Percentiles rank a stretch among this genome's conserved stretches.
Evolutionary conservation across 164 flowering plant species (phyloP).

Genomic region (Dillenia suffruticosa): DNA sequence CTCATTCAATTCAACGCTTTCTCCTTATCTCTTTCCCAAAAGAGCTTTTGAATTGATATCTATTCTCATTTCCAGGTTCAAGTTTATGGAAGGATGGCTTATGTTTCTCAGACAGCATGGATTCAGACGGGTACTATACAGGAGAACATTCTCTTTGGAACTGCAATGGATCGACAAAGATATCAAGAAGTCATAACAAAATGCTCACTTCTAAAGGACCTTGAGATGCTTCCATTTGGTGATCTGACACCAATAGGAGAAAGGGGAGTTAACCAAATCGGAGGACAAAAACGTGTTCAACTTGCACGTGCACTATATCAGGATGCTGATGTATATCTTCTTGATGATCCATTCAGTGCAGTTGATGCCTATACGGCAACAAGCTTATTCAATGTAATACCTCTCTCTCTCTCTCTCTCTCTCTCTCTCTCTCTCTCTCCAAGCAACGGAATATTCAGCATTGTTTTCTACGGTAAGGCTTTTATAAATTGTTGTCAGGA

Average conservation of each 20-base stretch:
- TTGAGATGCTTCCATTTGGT: conserved; percentile 68
- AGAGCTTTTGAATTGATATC: no score
- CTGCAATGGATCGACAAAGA: conserved; percentile 41
- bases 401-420: background rate
- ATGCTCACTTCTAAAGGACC: conserved; percentile 70
- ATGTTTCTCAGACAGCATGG: conserved; percentile 89
- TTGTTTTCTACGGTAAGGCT: no score
- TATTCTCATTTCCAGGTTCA: conserved; percentile 37
- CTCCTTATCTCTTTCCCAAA: no score
- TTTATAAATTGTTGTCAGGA: no score
- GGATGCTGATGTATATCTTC: conserved; percentile 73
- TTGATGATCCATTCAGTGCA: conserved; percentile 95
- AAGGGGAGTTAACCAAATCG: conserved; percentile 86
- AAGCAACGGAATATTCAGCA: background rate
- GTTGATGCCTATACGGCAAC: conserved; percentile 92
- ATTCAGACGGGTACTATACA: conserved; percentile 76
- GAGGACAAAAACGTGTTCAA: conserved; percentile 89
- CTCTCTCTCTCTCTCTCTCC: no score
- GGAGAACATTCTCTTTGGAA: conserved; percentile 80
- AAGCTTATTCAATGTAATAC: conserved; percentile 53
- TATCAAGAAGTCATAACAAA: conserved; percentile 50
- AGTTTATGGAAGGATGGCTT: conserved; percentile 64
- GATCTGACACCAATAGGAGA: conserved; percentile 85
- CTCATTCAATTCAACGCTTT: no score
- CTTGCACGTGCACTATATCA: conserved; percentile 91